A percentile compares a stretch with the other conserved stretches of the same genome.
Evolutionary conservation across 306 rosid species (phyloP).

Genomic region (Prunus mongolica): DNA sequence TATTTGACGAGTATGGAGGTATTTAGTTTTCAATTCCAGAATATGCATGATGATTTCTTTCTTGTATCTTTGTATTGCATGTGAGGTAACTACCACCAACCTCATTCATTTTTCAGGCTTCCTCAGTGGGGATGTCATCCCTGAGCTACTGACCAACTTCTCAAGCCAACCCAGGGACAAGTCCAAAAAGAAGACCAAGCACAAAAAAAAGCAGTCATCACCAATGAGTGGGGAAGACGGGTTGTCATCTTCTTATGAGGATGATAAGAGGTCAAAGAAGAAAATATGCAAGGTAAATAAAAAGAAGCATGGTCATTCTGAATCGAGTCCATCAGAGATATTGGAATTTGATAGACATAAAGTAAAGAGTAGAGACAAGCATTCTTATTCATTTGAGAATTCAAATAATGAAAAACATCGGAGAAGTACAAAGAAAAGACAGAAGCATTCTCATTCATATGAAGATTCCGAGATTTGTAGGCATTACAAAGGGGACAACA

Average conservation of each 20-base stretch:
- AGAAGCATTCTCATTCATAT: constrained; percentile 2
- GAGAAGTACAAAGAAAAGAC: constrained; percentile 12
- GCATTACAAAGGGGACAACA: constrained; percentile 20
- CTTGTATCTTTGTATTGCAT: background rate
- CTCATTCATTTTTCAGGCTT: constrained; percentile 53
- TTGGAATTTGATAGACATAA: constrained; percentile 33
- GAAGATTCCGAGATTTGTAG: constrained; percentile 20
- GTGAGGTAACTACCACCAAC: constrained; percentile 9
- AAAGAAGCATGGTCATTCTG: constrained; percentile 38
- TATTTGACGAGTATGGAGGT: constrained; percentile 99
- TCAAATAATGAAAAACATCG: constrained; percentile 23
- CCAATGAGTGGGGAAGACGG: constrained; percentile 28
- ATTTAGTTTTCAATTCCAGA: constrained; percentile 17
- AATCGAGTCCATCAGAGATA: constrained; percentile 53
- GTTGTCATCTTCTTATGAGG: constrained; percentile 32
- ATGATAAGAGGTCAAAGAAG: constrained; percentile 41
- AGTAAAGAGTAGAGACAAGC: constrained; percentile 33
- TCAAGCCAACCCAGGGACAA: constrained; percentile 66
- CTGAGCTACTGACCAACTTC: constrained; percentile 62
- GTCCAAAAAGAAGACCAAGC: constrained; percentile 50
- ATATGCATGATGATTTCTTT: background rate
- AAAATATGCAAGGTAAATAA: constrained; percentile 37
- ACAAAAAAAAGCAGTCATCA: constrained; percentile 31
- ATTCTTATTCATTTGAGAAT: constrained; percentile 23
- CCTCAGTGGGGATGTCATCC: constrained; percentile 60